Conservation (phyloP, 2,329 filamentous ascomycete species). For the Botrytis paeoniae region DNA sequence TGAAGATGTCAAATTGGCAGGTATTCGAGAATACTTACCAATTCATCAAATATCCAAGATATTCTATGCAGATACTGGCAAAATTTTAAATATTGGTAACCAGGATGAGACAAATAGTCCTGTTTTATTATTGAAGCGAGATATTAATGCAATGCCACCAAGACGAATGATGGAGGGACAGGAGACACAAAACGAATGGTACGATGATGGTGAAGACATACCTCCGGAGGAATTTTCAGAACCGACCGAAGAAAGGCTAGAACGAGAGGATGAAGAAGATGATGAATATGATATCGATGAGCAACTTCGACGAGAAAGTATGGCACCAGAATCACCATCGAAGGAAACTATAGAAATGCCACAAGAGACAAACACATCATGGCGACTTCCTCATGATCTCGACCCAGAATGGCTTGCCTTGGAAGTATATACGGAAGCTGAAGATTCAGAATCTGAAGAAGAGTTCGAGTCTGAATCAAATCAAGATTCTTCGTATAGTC, state of each 20-base stretch:
- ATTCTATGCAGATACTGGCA: constrained; percentile 74
- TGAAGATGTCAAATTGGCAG: constrained; percentile 59
- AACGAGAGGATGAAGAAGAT: constrained; percentile 32
- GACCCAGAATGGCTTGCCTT: constrained; percentile 75
- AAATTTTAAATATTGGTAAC: constrained; percentile 67
- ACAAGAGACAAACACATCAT: constrained; percentile 22
- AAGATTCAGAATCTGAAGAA: constrained; percentile 50
- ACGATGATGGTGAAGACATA: constrained; percentile 25
- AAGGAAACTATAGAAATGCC: constrained; percentile 17
- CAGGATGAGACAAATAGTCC: constrained; percentile 66
- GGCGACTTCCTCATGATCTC: constrained; percentile 61
- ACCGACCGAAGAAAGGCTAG: constrained; percentile 34
- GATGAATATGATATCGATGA: constrained; percentile 38
- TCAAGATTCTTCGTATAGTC: constrained; percentile 31
- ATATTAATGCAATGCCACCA: constrained; percentile 63
- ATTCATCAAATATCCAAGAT: constrained; percentile 73
- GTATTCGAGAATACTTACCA: constrained; percentile 64
- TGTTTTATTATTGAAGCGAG: constrained; percentile 64
- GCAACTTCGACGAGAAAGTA: constrained; percentile 37
- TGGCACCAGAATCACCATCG: constrained; percentile 17
- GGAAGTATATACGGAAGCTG: constrained; percentile 64
- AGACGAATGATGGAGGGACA: constrained; percentile 58
- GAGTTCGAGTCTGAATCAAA: constrained; percentile 37
- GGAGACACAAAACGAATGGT: constrained; percentile 28
- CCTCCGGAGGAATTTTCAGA: constrained; percentile 21